These are phyloP conservation scores for Suillus brevipes DNA, from an alignment of 768 basidiomycete species.

Conservation along the genomic window DNA sequence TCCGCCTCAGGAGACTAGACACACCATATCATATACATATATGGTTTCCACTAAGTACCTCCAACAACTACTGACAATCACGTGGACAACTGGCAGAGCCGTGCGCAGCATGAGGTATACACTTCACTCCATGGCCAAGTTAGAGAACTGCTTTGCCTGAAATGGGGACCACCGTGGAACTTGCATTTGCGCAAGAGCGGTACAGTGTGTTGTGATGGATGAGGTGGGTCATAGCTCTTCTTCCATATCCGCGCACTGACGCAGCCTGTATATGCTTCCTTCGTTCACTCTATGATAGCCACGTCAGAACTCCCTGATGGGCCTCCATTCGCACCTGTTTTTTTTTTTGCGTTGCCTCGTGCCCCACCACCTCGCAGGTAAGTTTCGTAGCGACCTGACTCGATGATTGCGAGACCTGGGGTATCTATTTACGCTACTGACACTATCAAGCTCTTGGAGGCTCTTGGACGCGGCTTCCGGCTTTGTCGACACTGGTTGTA, in stretches of 20 bases:
- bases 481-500: slow-evolving; percentile 56
- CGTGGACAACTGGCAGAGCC: not conserved
- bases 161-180: not conserved
- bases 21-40: not conserved
- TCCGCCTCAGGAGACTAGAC: not conserved
- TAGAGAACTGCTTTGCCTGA: not conserved
- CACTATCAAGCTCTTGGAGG: slow-evolving; percentile 35
- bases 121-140: not conserved
- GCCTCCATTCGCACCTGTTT: not conserved
- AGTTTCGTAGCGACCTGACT: slow-evolving; percentile 6
- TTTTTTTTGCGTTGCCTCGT: not conserved
- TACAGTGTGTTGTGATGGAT: not conserved
- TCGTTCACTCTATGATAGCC: not conserved
- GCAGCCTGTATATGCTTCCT: not conserved
- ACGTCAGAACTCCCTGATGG: not conserved
- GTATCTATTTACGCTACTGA: slow-evolving; percentile 40
- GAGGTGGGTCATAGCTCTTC: not conserved
- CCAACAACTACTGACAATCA: not conserved
- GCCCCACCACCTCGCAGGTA: slow-evolving; percentile 35
- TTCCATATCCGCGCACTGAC: not conserved
- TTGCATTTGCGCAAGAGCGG: not conserved
- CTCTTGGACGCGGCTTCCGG: slow-evolving; percentile 41
- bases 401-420: slow-evolving; percentile 41
- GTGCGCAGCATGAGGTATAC: not conserved
- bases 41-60: not conserved